These are phyloP conservation scores for Leccinum subrobustum DNA, from an alignment of 1,284 basidiomycete genomes.

Conservation along the genomic window DNA sequence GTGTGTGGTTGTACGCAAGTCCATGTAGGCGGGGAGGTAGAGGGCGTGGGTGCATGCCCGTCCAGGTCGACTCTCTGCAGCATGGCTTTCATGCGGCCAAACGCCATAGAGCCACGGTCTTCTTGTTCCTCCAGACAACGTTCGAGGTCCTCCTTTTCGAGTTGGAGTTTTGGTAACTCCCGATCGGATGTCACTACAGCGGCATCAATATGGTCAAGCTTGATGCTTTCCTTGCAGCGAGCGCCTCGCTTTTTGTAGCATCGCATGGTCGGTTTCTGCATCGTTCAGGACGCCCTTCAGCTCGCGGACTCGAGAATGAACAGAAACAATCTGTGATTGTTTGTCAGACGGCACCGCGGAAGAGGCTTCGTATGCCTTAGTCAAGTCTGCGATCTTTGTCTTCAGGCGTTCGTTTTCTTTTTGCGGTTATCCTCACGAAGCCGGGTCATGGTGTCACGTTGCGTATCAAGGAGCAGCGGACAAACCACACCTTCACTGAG, in stretches of 20 bases:
- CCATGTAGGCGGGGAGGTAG: too few species aligned
- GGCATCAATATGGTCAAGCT: constrained; percentile 65
- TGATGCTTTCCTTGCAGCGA: constrained; percentile 36
- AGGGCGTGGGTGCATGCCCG: too few species aligned
- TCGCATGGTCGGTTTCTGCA: constrained; percentile 75
- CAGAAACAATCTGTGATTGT: constrained; percentile 77
- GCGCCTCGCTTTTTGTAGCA: constrained; percentile 81
- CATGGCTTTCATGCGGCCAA: constrained; percentile 68
- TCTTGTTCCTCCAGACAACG: constrained; percentile 77
- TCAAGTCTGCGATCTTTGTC: constrained; percentile 75
- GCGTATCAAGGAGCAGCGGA: constrained; percentile 21
- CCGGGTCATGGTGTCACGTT: constrained; percentile 71
- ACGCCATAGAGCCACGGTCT: constrained; percentile 69
- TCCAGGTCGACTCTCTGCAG: too few species aligned
- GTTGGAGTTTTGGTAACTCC: constrained; percentile 69
- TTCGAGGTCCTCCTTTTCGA: constrained; percentile 80
- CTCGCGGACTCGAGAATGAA: constrained; percentile 84
- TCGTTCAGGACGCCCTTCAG: constrained; percentile 79
- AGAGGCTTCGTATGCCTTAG: constrained; percentile 76
- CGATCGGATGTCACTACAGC: constrained; percentile 53
- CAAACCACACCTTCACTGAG: constrained; percentile 65
- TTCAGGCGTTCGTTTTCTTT: constrained; percentile 79
- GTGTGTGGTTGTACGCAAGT: too few species aligned
- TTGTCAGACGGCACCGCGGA: constrained; percentile 73
- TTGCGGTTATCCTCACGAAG: constrained; percentile 80